Base-by-base conservation (phyloP, 208 protist genomes). In the Leptomonas pyrrhocoris region DNA sequence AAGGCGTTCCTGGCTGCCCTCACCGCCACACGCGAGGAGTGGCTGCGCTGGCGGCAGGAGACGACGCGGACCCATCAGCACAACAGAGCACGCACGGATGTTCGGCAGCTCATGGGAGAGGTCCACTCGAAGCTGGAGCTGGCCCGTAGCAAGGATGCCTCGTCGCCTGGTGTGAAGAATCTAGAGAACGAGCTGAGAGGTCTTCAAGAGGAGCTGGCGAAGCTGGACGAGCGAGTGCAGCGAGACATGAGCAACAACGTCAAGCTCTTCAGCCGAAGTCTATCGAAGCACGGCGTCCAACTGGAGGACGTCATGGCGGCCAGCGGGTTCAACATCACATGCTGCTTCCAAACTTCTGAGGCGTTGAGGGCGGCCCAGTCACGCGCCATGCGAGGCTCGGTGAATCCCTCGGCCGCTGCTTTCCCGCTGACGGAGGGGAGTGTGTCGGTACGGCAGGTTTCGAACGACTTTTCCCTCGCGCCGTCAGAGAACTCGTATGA, bases 211-310 rank as follows among this genome's bases (percentile, higher is more conserved):
- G 45, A 50, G 45, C 18, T 50, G 45, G 45, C 12, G 45, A 16
- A 23, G 18, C n/a, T 25, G 18, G 12, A 50, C 45, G n/a, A 50
- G 4, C 12, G 45, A n/a, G 45, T 50, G 18, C 18, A 25, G 45
- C 45, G 45, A 16, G 45, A 50, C 45, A 50, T 50, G 45, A 25
- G 12, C 45, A 50, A 16, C 45, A 50, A 50, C n/a, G 45, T 50
- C 18, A 50, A 50, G 45, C 45, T 50, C 12, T 50, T 8, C 45
- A 50, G 45, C 45, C 4, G n/a, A n/a, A 18, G 5, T 18, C 45
- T 50, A 5, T 6, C n/a, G 18, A 50, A 50, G 12, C 7, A 50
- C n/a, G 45, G 45, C 8, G 45, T 6, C 5, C 45, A n/a, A 18
- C 45, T 50, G 18, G 45, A 21, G 18, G 45, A 50, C n/a, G 45